These are phyloP conservation scores for Syzygium jambos DNA, from an alignment of 345 rosid genomes.

Conservation along the genomic window DNA sequence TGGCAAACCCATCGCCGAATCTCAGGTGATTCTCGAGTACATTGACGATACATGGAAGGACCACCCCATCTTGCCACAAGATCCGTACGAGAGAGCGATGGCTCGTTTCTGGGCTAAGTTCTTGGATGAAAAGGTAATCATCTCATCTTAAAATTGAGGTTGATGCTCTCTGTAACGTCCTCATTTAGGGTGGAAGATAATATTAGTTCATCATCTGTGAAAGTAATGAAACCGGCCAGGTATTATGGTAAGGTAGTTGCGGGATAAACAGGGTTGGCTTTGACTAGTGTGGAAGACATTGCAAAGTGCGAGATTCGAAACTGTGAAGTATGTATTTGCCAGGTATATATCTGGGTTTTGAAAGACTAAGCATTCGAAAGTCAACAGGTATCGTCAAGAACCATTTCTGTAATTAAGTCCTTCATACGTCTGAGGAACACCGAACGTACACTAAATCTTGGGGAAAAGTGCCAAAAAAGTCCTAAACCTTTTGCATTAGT, in stretches of 20 bases:
- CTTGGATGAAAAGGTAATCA: slow-evolving; percentile 34
- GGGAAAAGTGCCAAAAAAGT: too few species aligned
- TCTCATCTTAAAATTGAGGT: not conserved
- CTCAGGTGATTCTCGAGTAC: slow-evolving; percentile 39
- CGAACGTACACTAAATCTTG: not conserved
- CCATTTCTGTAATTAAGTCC: not conserved
- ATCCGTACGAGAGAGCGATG: slow-evolving; percentile 34
- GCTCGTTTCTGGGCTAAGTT: slow-evolving; percentile 53
- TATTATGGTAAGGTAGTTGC: not conserved
- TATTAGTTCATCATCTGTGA: not conserved
- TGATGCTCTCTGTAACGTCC: not conserved
- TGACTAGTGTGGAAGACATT: not conserved
- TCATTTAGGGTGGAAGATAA: not conserved
- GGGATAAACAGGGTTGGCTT: not conserved
- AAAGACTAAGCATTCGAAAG: not conserved
- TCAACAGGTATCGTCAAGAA: not conserved
- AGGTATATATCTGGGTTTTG: not conserved
- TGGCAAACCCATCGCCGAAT: slow-evolving; percentile 31
- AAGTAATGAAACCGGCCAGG: not conserved
- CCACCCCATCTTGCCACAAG: slow-evolving; percentile 27
- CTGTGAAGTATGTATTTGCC: not conserved
- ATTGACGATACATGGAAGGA: slow-evolving; percentile 46
- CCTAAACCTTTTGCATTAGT: too few species aligned
- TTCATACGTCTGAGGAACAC: not conserved
- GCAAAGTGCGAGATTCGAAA: not conserved